Evolutionary conservation across 495 filamentous ascomycete genomes (phyloP).

Genomic region (Immersiella caudata): DNA sequence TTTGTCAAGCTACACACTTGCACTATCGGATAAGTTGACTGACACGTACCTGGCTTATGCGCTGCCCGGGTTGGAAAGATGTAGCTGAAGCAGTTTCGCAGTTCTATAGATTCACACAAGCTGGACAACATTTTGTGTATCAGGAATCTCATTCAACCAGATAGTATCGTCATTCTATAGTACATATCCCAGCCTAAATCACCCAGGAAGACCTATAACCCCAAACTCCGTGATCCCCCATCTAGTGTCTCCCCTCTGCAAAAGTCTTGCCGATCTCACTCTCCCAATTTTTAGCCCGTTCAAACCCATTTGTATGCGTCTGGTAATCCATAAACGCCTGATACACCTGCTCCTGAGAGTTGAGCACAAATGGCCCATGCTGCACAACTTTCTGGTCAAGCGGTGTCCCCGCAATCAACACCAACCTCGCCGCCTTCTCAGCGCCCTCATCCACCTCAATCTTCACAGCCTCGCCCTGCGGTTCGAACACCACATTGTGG

Average conservation of each 20-base stretch:
- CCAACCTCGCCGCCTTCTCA: constrained; percentile 66
- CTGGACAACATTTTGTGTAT: too few species aligned
- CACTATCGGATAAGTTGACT: too few species aligned
- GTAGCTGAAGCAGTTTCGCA: too few species aligned
- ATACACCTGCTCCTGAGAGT: constrained; percentile 79
- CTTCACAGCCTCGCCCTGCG: constrained; percentile 71
- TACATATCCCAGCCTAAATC: too few species aligned
- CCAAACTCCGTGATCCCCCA: too few species aligned
- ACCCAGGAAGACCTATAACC: too few species aligned
- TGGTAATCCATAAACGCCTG: constrained; percentile 91
- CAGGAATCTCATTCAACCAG: too few species aligned
- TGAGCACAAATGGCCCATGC: constrained; percentile 94
- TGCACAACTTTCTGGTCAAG: constrained; percentile 92
- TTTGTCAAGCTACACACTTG: too few species aligned
- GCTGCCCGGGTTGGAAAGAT: too few species aligned
- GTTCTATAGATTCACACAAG: too few species aligned
- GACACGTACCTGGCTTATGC: too few species aligned
- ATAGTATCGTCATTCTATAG: too few species aligned
- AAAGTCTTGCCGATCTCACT: constrained; percentile 87
- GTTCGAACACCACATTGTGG: constrained; percentile 90
- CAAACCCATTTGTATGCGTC: constrained; percentile 84
- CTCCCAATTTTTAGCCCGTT: constrained; percentile 78
- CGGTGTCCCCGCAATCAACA: constrained; percentile 83
- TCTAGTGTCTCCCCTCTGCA: constrained; percentile 16
- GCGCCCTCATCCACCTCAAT: constrained; percentile 70